Evolutionary conservation across 495 filamentous ascomycete species (phyloP).

Genomic region (Daldinia loculata): DNA sequence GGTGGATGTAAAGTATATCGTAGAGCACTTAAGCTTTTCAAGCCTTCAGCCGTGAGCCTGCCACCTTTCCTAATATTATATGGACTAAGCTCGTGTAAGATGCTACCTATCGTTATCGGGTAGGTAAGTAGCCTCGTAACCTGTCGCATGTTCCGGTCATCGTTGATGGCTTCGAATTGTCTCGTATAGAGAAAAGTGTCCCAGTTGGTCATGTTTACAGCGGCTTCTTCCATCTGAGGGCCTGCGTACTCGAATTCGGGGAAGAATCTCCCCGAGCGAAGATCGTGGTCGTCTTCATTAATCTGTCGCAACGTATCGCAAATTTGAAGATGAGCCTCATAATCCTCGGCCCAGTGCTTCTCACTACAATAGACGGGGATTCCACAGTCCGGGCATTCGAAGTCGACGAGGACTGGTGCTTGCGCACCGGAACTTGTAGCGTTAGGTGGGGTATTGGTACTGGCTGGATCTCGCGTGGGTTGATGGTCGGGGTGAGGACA

Average conservation of each 20-base stretch:
- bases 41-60: conserved; percentile 82
- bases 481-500: conserved; percentile 90
- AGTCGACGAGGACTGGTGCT: conserved; percentile 80
- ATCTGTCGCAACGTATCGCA: conserved; percentile 90
- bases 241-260: conserved; percentile 92
- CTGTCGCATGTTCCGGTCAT: conserved; percentile 86
- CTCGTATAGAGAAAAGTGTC: conserved; percentile 93
- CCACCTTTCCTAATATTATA: conserved; percentile 78
- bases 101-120: conserved; percentile 87
- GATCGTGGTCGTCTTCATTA: conserved; percentile 98
- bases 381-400: conserved; percentile 97
- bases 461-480: conserved; percentile 69
- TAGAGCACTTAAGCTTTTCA: conserved; percentile 91
- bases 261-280: conserved; percentile 88
- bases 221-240: conserved; percentile 85
- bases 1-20: conserved; percentile 94
- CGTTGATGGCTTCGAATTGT: conserved; percentile 86
- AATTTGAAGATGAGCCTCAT: conserved; percentile 87
- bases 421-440: conserved; percentile 52
- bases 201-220: conserved; percentile 98
- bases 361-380: conserved; percentile 93
- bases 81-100: conserved; percentile 92
- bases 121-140: conserved; percentile 93
- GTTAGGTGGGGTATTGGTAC: conserved; percentile 66
- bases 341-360: conserved; percentile 94